phyloP scores from a whole-genome alignment of 179 eudicot species.

The Drosera spatulata region DNA sequence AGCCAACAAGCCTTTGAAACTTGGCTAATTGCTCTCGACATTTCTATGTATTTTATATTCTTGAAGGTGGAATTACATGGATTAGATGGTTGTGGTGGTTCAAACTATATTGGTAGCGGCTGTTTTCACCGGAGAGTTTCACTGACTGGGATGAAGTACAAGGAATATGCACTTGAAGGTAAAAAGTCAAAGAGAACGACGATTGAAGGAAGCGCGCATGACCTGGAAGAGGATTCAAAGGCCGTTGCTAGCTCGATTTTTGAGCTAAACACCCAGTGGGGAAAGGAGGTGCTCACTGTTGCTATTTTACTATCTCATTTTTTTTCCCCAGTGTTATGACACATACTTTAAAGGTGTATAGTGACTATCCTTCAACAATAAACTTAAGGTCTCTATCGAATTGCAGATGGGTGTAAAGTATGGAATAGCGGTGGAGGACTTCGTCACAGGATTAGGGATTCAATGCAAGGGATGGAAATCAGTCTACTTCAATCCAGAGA shows the following conservation, averaged over 20 bases:
- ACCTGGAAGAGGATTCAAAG: constrained; percentile 38
- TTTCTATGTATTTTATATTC: not conserved
- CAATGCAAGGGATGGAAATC: constrained; percentile 86
- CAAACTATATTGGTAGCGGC: constrained; percentile 61
- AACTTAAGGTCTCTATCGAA: not conserved
- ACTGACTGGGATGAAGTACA: constrained; percentile 43
- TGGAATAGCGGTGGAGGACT: constrained; percentile 70
- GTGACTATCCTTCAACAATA: not conserved
- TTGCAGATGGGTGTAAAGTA: constrained; percentile 70
- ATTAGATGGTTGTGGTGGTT: constrained; percentile 72
- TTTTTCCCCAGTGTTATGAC: not conserved
- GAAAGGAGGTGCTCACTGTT: constrained; percentile 34
- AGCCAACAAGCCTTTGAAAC: too few relatives aligned
- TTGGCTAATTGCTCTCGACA: not conserved
- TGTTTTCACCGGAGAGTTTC: constrained; percentile 79
- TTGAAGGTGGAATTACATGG: constrained; percentile 65
- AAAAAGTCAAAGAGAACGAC: constrained; percentile 6
- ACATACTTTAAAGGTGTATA: constrained; percentile 1
- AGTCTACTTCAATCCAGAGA: constrained; percentile 38
- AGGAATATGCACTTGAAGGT: constrained; percentile 25
- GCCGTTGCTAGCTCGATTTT: constrained; percentile 48
- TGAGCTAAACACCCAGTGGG: constrained; percentile 72
- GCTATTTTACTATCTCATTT: constrained; percentile 5
- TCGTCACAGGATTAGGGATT: constrained; percentile 66
- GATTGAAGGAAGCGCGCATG: constrained; percentile 15